These are phyloP conservation scores for Globisporangium emineosum DNA, from an alignment of 352 stramenopile genomes.

Conservation along the genomic window DNA sequence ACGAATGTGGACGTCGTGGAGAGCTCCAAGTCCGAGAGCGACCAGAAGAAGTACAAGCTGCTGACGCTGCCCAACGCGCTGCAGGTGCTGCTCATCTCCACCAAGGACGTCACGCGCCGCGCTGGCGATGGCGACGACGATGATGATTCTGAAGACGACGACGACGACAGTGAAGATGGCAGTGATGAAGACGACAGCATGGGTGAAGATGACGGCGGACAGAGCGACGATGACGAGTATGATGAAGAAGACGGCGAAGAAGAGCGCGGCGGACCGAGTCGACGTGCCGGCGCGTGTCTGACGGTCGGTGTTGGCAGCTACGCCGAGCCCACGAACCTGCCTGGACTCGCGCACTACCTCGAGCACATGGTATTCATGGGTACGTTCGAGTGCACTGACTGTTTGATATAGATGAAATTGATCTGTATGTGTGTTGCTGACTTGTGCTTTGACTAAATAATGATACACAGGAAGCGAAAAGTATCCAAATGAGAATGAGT, in stretches of 20 bases:
- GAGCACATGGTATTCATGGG: constrained; percentile 98
- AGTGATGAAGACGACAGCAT: constrained; percentile 25
- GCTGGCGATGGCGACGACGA: constrained; percentile 18
- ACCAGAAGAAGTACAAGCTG: constrained; percentile 86
- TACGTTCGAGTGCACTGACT: constrained; percentile 9
- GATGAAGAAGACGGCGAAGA: constrained; percentile 38
- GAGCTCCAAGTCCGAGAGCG: constrained; percentile 63
- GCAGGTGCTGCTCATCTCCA: constrained; percentile 74
- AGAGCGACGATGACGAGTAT: constrained; percentile 25
- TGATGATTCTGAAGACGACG: constrained; percentile 27
- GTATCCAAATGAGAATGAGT: constrained; percentile 93
- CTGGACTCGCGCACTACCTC: constrained; percentile 88
- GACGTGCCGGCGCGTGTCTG: constrained; percentile 56
- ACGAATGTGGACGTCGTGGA: constrained; percentile 41
- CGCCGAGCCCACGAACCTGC: constrained; percentile 61
- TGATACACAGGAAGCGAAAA: constrained; percentile 60
- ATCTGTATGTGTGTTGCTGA: background rate
- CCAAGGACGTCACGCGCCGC: constrained; percentile 37
- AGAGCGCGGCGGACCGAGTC: constrained; percentile 23
- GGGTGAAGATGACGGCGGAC: constrained; percentile 13
- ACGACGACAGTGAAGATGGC: constrained; percentile 17
- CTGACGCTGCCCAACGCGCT: constrained; percentile 76
- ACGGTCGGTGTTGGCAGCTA: constrained; percentile 74
- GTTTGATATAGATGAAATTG: background rate
- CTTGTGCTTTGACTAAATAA: background rate